A percentile compares a stretch with the other conserved stretches of the same genome.
phyloP scores from a whole-genome alignment of 345 rosid species.

The Hibiscus trionum region DNA sequence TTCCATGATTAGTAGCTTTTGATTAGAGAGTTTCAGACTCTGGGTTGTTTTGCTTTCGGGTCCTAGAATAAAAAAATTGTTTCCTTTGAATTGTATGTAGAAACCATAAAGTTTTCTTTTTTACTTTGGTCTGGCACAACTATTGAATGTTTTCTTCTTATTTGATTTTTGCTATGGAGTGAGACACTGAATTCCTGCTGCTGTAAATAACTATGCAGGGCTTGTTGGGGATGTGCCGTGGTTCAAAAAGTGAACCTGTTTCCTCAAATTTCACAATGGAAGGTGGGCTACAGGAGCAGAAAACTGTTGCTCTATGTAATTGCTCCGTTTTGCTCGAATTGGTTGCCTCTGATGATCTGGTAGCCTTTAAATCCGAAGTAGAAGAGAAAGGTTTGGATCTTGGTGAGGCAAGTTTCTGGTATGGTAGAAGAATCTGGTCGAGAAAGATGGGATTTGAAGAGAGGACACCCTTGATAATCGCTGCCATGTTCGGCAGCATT shows the following conservation, averaged over 20 bases:
- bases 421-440: conserved; percentile 57
- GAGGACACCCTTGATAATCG: conserved; percentile 83
- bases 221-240: conserved; percentile 37
- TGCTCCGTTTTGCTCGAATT: conserved; percentile 65
- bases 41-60: conserved; percentile 1
- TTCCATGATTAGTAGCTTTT: too few relatives aligned
- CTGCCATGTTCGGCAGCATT: conserved; percentile 67
- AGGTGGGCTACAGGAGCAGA: conserved; percentile 24
- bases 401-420: conserved; percentile 62
- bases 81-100: too few relatives aligned
- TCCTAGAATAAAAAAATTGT: too few relatives aligned
- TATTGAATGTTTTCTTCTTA: background rate
- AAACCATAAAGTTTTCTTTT: background rate
- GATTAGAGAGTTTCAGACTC: background rate
- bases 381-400: conserved; percentile 42
- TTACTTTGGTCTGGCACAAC: background rate
- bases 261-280: conserved; percentile 38
- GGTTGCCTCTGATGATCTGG: conserved; percentile 59
- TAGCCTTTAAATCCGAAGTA: conserved; percentile 39
- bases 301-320: conserved; percentile 17
- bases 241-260: conserved; percentile 32
- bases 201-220: conserved; percentile 37
- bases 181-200: background rate
- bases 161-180: background rate
- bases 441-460: conserved; percentile 81